phyloP scores from a whole-genome alignment of 1,284 basidiomycete genomes.

The Cerrena zonata region DNA sequence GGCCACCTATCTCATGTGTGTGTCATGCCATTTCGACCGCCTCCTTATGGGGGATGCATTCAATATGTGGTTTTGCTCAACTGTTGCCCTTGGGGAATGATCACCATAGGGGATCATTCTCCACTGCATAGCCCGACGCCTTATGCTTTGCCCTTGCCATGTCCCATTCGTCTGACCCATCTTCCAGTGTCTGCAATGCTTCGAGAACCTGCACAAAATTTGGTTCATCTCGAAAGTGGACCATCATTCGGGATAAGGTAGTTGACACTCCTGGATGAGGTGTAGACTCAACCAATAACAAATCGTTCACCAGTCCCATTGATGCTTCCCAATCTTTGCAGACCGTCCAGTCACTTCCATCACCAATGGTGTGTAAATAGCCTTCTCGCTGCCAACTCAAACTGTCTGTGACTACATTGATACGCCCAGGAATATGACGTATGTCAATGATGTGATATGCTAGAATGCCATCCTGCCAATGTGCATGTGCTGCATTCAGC shows the following conservation, averaged over 20 bases:
- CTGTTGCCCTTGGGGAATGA: conserved; percentile 12
- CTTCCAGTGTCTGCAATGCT: conserved; percentile 17
- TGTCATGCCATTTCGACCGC: conserved; percentile 14
- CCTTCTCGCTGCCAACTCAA: conserved; percentile 6
- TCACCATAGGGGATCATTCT: conserved; percentile 29
- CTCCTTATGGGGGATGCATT: conserved; percentile 20
- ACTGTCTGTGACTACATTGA: conserved; percentile 10
- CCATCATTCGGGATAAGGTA: too few relatives aligned
- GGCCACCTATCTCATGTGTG: background rate
- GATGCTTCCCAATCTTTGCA: conserved; percentile 27
- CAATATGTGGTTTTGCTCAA: conserved; percentile 9
- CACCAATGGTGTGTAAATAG: conserved; percentile 9
- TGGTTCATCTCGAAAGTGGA: conserved; percentile 19
- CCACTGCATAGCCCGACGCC: conserved; percentile 25
- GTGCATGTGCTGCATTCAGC: conserved; percentile 10
- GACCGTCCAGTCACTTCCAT: conserved; percentile 31
- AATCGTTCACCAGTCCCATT: too few relatives aligned
- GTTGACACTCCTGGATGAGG: too few relatives aligned
- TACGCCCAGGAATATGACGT: conserved; percentile 11
- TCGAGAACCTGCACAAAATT: conserved; percentile 12
- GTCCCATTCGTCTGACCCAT: background rate
- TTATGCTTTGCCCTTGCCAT: conserved; percentile 22
- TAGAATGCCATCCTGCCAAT: conserved; percentile 14
- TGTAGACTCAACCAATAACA: too few relatives aligned
- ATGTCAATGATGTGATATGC: conserved; percentile 12